Percentiles rank a stretch among this genome's conserved stretches.
Evolutionary conservation across 805 yeast genomes (phyloP).

Genomic region (Schwanniomyces sp.): DNA sequence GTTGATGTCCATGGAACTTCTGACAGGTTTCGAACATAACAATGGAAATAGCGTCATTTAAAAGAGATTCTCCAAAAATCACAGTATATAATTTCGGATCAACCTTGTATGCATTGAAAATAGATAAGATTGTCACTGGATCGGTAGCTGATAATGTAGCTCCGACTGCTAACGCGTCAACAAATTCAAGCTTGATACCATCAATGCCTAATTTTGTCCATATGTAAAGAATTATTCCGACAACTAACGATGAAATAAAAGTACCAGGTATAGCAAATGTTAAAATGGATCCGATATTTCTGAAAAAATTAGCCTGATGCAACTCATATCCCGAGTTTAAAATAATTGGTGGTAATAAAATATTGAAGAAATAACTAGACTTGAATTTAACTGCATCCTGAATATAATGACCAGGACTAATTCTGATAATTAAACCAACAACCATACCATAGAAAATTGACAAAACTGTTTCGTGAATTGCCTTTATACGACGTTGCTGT

Average conservation of each 20-base stretch:
- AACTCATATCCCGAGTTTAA: slow-evolving; percentile 94
- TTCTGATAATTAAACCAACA: slow-evolving; percentile 86
- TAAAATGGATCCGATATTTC: slow-evolving; percentile 85
- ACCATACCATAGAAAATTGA: slow-evolving; percentile 97
- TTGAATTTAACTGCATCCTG: slow-evolving; percentile 97
- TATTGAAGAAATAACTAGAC: slow-evolving; percentile 90
- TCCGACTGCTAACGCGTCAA: slow-evolving; percentile 96
- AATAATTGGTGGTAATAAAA: slow-evolving; percentile 92
- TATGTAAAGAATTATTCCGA: slow-evolving; percentile 82
- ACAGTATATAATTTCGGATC: slow-evolving; percentile 97
- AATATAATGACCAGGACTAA: slow-evolving; percentile 94
- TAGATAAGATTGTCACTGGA: slow-evolving; percentile 94
- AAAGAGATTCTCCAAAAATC: slow-evolving; percentile 92
- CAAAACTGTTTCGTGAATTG: slow-evolving; percentile 95
- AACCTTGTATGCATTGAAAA: slow-evolving; percentile 95
- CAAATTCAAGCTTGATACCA: slow-evolving; percentile 83
- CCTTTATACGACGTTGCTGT: slow-evolving; percentile 87
- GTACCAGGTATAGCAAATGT: slow-evolving; percentile 98
- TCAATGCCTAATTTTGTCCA: slow-evolving; percentile 95
- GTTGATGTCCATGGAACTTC: slow-evolving; percentile 83
- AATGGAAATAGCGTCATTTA: slow-evolving; percentile 96
- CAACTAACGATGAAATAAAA: slow-evolving; percentile 83
- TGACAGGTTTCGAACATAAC: slow-evolving; percentile 99
- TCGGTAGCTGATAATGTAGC: slow-evolving; percentile 98
- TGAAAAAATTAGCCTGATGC: slow-evolving; percentile 92